Base-by-base conservation (phyloP, 331 rosid genomes). In the Arachis monticola region DNA sequence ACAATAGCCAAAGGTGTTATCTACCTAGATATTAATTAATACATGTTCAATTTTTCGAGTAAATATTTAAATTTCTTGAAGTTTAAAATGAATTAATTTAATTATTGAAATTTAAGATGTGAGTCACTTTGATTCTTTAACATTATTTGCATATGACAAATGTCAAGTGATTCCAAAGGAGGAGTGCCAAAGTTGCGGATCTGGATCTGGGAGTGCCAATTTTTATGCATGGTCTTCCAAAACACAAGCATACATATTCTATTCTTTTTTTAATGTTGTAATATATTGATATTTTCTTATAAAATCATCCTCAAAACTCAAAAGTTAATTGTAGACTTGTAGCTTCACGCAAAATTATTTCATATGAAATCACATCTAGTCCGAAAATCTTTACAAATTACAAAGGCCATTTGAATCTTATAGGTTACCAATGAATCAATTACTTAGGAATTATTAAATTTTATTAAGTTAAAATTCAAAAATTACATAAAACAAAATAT, bases 1-100 rank as follows among this genome's bases (percentile, higher is more conserved):
- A 3, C 86, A 63, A 71, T 93, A 90, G 62, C 86, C 87, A 66
- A 78, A 92, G 11, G 93, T 84, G 45, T 61, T 88, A 46, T 87
- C 96, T 51, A 42, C 85, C 44, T 92, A 89, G 87, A 70, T 61
- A 58, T 41, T 22, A 35, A 35, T 35, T 35, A 4, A 35, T 35
- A 35, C 5, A 35, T 22, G 27, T 22, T 22, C 1, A 35, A 35
- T 3, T 35, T 35, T 35, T 35, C 4, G 40, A 35, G 40, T 35
- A 35, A 35, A 35, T 35, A 35, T 35, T 35, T 35, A 35, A 22
- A 22, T 22, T 22, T 22, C 27, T 22, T 22, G 27, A 22, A 22
- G 27, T 22, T 22, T 22, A 22, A 22, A 22, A 22, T 22, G 27
- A 22, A 22, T 22, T 22, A 22, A 22, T 22, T 22, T 22, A 22